Conservation (phyloP, 108 stramenopile genomes). For the Skeletonema potamos region DNA sequence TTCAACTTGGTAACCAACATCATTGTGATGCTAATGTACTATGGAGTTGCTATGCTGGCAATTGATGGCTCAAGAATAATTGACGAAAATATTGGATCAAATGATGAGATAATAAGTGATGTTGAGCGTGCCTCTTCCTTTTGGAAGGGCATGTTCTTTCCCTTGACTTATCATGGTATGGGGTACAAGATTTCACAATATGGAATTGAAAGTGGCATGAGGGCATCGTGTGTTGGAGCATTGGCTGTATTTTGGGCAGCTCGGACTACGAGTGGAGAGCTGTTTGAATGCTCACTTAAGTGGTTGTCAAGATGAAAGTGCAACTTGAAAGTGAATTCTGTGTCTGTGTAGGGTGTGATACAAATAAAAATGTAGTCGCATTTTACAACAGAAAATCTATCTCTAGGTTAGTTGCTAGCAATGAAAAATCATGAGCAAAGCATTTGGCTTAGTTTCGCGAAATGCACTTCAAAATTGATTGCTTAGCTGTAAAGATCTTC, state of each 20-base stretch:
- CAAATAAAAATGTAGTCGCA: not conserved
- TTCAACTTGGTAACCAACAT: slow-evolving; percentile 35
- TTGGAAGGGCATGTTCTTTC: slow-evolving; percentile 68
- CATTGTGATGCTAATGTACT: slow-evolving; percentile 59
- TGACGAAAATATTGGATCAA: slow-evolving; percentile 5
- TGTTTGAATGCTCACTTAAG: slow-evolving; percentile 52
- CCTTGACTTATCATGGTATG: slow-evolving; percentile 66
- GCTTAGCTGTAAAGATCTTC: slow-evolving; percentile 93
- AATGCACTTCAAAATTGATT: not conserved
- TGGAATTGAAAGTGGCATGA: slow-evolving; percentile 56
- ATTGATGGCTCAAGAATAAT: slow-evolving; percentile 52
- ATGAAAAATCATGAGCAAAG: not conserved
- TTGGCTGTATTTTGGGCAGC: slow-evolving; percentile 73
- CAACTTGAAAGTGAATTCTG: not conserved
- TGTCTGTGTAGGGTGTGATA: too few relatives aligned
- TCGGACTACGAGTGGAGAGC: slow-evolving; percentile 58
- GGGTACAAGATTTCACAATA: slow-evolving; percentile 60
- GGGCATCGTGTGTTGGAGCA: slow-evolving; percentile 58
- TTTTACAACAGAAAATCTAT: not conserved
- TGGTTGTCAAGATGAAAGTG: slow-evolving; percentile 11
- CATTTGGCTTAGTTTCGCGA: not conserved
- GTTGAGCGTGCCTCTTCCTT: slow-evolving; percentile 39
- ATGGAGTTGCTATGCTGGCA: slow-evolving; percentile 69
- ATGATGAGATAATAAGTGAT: slow-evolving; percentile 35
- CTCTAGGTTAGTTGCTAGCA: slow-evolving; percentile 8